A percentile compares a stretch with the other conserved stretches of the same genome.
Conservation (phyloP, 2,329 filamentous ascomycete species). For the Monilinia aucupariae region DNA sequence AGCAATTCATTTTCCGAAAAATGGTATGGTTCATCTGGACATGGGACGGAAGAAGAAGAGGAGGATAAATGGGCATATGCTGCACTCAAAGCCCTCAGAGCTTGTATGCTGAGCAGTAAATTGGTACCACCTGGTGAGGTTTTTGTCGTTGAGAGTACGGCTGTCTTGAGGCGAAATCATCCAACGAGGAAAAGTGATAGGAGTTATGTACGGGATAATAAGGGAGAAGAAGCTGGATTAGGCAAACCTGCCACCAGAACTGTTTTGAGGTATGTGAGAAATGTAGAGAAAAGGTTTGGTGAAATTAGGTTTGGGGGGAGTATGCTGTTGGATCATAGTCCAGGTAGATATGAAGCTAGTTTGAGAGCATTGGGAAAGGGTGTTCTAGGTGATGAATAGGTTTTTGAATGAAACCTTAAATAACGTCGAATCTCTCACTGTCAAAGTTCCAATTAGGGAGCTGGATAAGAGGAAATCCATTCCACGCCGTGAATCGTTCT, state of each 20-base stretch:
- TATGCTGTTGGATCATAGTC: conserved; percentile 72
- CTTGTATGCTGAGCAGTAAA: conserved; percentile 63
- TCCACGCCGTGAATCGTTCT: too few species aligned
- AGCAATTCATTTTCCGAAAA: conserved; percentile 56
- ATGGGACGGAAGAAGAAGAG: conserved; percentile 40
- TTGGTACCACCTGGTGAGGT: conserved; percentile 72
- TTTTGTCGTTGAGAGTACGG: conserved; percentile 64
- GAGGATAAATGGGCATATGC: conserved; percentile 64
- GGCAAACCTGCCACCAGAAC: conserved; percentile 62
- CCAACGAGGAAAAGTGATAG: conserved; percentile 40
- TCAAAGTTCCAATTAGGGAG: too few species aligned
- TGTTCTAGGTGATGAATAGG: conserved; percentile 29
- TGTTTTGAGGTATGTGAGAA: conserved; percentile 63
- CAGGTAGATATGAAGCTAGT: conserved; percentile 66
- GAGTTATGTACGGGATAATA: background rate
- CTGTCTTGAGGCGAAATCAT: conserved; percentile 61
- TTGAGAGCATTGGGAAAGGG: conserved; percentile 53
- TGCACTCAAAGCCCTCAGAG: conserved; percentile 59
- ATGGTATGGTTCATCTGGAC: conserved; percentile 49
- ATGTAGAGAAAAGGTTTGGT: conserved; percentile 64
- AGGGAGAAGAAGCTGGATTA: conserved; percentile 34
- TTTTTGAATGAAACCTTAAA: too few species aligned
- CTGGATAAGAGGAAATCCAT: too few species aligned
- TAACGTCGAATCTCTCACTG: too few species aligned
- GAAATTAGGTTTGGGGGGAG: conserved; percentile 67